Conservation (phyloP, 306 rosid genomes). For the Abrus precatorius region DNA sequence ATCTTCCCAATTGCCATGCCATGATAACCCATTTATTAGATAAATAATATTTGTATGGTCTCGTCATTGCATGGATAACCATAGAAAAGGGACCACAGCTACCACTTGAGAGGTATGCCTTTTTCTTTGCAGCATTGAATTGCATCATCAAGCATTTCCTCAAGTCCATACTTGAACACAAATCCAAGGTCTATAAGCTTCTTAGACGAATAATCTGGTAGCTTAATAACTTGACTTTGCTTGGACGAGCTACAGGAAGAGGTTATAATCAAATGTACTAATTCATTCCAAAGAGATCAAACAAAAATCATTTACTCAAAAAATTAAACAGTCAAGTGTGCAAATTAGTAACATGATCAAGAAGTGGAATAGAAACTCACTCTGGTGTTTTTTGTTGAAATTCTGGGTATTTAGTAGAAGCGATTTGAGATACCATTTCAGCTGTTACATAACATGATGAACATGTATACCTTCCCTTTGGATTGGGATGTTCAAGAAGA, state of each 20-base stretch:
- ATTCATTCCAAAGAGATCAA: background rate
- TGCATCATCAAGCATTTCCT: slow-evolving; percentile 40
- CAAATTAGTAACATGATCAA: no score
- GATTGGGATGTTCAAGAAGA: slow-evolving; percentile 23
- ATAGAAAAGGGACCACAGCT: background rate
- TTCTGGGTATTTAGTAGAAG: slow-evolving; percentile 11
- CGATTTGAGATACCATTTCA: background rate
- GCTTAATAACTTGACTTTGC: background rate
- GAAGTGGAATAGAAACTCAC: background rate
- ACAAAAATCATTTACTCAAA: background rate
- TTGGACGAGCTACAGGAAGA: background rate
- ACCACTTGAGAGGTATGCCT: background rate
- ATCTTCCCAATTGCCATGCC: no score
- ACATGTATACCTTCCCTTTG: slow-evolving; percentile 40
- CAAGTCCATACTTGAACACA: slow-evolving; percentile 30
- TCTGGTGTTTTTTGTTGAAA: background rate
- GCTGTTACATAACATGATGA: background rate
- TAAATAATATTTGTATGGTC: no score
- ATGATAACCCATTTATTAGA: no score
- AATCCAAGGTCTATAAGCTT: slow-evolving; percentile 38
- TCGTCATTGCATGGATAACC: no score
- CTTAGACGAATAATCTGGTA: background rate
- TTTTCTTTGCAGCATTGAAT: slow-evolving; percentile 33
- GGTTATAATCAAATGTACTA: background rate
- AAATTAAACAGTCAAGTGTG: background rate